A percentile compares a stretch with the other conserved stretches of the same genome.
Evolutionary conservation across 257 asterid genomes (phyloP).

Genomic region (Capsicum rhomboideum): DNA sequence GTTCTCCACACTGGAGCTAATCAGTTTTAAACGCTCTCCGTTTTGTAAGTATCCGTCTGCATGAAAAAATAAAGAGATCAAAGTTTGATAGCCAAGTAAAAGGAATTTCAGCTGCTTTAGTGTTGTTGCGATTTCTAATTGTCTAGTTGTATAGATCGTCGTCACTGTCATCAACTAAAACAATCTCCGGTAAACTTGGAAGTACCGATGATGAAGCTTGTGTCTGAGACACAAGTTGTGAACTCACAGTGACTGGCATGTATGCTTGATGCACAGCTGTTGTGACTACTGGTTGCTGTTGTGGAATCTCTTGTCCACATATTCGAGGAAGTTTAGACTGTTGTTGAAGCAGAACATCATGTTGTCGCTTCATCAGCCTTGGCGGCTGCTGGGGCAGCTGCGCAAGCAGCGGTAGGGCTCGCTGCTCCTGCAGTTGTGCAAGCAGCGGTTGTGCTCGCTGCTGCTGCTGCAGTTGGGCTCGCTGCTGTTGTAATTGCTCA

Average conservation of each 20-base stretch:
- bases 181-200: no score
- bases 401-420: background rate
- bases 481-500: slow-evolving; percentile 12
- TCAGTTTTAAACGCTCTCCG: no score
- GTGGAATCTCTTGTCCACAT: slow-evolving; percentile 19
- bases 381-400: background rate
- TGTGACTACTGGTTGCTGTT: background rate
- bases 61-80: background rate
- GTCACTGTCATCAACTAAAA: background rate
- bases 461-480: slow-evolving; percentile 22
- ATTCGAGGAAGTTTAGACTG: slow-evolving; percentile 22
- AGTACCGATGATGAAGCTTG: no score
- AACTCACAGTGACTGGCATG: no score
- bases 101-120: background rate
- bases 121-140: background rate
- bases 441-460: slow-evolving; percentile 23
- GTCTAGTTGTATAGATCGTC: background rate
- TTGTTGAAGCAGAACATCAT: slow-evolving; percentile 15
- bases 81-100: background rate
- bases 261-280: no score
- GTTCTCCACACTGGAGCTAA: background rate
- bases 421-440: slow-evolving; percentile 17
- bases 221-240: no score
- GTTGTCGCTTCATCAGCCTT: slow-evolving; percentile 19
- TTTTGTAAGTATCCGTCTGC: no score